Base-by-base conservation (phyloP, 2,329 filamentous ascomycete genomes). In the Ophiostoma sp. region DNA sequence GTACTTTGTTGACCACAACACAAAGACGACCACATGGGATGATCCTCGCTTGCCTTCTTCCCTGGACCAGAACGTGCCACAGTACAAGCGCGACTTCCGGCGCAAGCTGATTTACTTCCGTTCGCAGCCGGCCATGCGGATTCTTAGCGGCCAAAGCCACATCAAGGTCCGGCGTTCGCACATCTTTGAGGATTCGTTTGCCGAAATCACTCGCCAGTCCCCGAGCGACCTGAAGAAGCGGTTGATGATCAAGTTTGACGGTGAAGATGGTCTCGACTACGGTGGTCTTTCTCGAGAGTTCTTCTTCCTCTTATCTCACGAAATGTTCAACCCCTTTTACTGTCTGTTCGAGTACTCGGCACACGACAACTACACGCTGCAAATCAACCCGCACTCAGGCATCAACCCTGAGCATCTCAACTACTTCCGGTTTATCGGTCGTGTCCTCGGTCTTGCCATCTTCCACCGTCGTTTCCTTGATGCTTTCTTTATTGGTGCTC, bases 281-380 rank as follows among this genome's bases (percentile, higher is more conserved):
- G 95, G 95, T 79, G 95, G 95, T 85, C 86, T 99, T 70, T 99
- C 95, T 48, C 87, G 94, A 86, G 95, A 99, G 81, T 99, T 99
- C 84, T 99, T 99, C 85, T 99, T 99, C 88, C 84, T 99, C 57
- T 87, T 99, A 70, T 98, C 94, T 20, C 95, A 99, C 82, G 95
- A 99, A 83, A 99, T 99, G 95, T 99, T 99, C 84, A 99, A 99
- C 80, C 95, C 95, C 41, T 99, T 99, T 83, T 99, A 99, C 83
- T 99, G 95, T 79, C 85, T 99, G 69, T 99, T 99, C 84, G 95
- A 99, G 82, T 99, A 99, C 81, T 98, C 95, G 35, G 95, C 95
- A 54, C 95, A 99, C 84, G 95, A 99, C 87, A 99, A 99, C 83
- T 99, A 99, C 83, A 99, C 95, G 39, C 90, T 99, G 70, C 95